Percentiles rank a stretch among this genome's conserved stretches.
These are phyloP conservation scores for Acarospora socialis DNA, from an alignment of 2,329 filamentous ascomycete species.

Conservation along the genomic window DNA sequence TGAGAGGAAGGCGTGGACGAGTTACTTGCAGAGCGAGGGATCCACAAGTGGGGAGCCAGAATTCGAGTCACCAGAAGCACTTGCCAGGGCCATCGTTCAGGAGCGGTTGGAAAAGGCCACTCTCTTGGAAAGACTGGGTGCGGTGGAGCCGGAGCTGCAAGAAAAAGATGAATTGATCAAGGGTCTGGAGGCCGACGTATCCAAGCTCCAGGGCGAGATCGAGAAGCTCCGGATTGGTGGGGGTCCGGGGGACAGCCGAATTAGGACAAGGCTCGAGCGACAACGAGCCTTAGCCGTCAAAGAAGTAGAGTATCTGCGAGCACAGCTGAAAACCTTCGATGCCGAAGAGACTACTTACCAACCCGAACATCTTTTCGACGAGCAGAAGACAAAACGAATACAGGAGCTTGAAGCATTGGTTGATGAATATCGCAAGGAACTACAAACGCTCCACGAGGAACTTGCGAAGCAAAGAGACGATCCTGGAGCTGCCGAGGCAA, in stretches of 20 bases:
- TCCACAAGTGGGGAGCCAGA: constrained; percentile 48
- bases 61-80: constrained; percentile 75
- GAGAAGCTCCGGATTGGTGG: constrained; percentile 49
- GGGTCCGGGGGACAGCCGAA: constrained; percentile 46
- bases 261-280: constrained; percentile 62
- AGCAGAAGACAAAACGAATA: constrained; percentile 58
- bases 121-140: constrained; percentile 67
- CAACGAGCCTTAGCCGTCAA: constrained; percentile 76
- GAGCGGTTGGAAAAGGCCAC: constrained; percentile 68
- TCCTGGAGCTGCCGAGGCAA: constrained; percentile 24
- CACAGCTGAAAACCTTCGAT: constrained; percentile 79
- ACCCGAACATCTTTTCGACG: constrained; percentile 57
- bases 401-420: constrained; percentile 73
- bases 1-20: constrained; percentile 73
- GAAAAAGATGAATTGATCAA: constrained; percentile 66
- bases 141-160: constrained; percentile 60
- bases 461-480: constrained; percentile 38
- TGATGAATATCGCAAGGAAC: constrained; percentile 71
- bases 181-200: constrained; percentile 55
- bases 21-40: constrained; percentile 60
- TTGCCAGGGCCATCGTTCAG: constrained; percentile 71
- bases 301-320: constrained; percentile 86
- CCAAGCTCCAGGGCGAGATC: constrained; percentile 49
- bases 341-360: constrained; percentile 79
- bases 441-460: constrained; percentile 59